Evolutionary conservation across 352 stramenopile genomes (phyloP), one percentile per base, ranked within the genome.

Genomic region (Phytopythium montanum): DNA sequence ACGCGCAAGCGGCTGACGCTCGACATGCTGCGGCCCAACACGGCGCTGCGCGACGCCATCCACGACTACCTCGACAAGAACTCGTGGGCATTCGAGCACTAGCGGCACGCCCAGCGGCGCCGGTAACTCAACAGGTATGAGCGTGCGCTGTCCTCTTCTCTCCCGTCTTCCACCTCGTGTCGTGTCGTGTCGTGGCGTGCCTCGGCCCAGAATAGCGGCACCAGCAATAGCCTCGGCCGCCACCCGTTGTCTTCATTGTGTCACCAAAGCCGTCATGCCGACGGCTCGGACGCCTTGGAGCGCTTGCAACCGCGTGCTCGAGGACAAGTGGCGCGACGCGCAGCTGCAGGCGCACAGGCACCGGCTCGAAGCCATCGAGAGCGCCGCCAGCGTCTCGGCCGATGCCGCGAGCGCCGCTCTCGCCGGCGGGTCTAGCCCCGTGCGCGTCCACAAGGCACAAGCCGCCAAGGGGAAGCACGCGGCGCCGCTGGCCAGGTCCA

Each of bases 1-100:
- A 92, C 85, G 34, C 73, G 85, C 42, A 69, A 87, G 62, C 61
- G 59, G 13, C 70, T 94, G 21, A 88, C 79, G 58, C 49, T 76
- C 34, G 75, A 88, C 41, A 90, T 92, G 76, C 62, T 94, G 26
- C 80, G 82, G 12, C 85, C 80, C 5, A 94, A 94, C 59, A 76
- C 70, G 45, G 79, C 70, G 19, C 67, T 94, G 57, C 79, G 81
- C 34, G 62, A 72, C 7, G 82, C 82, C 13, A 91, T 92, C 58
- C 75, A 92, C 36, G 82, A 87, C 41, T 94, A 76, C 57, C 59
- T 94, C 29, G 73, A 90, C 51, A 80, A 80, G 60, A 78, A 93
- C 55, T 72, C 78, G 56, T 93, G 84, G 84, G 84, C 81, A 0
- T 92, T 87, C 54, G 84, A 93, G 66, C 62, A 75, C 59, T 90